phyloP scores from a whole-genome alignment of 2,329 filamentous ascomycete genomes.

The Ascochyta rabiei region DNA sequence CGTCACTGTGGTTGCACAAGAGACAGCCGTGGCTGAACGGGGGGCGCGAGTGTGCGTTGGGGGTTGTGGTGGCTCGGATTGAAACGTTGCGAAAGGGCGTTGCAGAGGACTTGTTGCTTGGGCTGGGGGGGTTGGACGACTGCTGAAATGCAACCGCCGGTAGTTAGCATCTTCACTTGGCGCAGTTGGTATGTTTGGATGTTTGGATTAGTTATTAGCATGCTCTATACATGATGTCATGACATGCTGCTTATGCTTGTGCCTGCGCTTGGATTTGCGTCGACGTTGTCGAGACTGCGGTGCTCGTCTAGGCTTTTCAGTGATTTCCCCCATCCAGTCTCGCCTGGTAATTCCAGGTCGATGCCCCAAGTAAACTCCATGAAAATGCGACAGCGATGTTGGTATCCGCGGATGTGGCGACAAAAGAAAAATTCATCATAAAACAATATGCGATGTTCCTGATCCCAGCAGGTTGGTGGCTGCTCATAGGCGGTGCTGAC shows the following conservation, averaged over 20 bases:
- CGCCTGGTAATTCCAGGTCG: slow-evolving; percentile 7
- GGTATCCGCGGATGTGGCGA: slow-evolving; percentile 16
- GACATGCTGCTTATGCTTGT: background rate
- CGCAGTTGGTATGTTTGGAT: background rate
- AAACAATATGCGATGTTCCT: slow-evolving; percentile 8
- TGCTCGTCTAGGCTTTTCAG: background rate
- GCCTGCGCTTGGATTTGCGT: background rate
- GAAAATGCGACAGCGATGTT: slow-evolving; percentile 13
- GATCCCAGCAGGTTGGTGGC: slow-evolving; percentile 7
- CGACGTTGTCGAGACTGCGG: background rate
- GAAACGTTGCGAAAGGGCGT: too few relatives aligned
- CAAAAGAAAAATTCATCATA: slow-evolving; percentile 16
- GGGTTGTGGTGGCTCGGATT: background rate
- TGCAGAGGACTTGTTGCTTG: too few relatives aligned
- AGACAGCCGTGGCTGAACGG: background rate
- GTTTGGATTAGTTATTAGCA: slow-evolving; percentile 8
- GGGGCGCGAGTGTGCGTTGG: background rate
- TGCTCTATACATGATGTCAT: slow-evolving; percentile 5
- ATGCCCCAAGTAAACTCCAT: slow-evolving; percentile 6
- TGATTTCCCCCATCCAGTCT: background rate
- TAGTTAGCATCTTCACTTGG: too few relatives aligned
- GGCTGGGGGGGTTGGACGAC: background rate
- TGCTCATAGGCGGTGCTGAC: background rate
- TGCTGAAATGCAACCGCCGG: too few relatives aligned
- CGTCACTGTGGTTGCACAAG: background rate